Base-by-base conservation (phyloP, 129 eudicot genomes). In the Flaveria ramosissima region DNA sequence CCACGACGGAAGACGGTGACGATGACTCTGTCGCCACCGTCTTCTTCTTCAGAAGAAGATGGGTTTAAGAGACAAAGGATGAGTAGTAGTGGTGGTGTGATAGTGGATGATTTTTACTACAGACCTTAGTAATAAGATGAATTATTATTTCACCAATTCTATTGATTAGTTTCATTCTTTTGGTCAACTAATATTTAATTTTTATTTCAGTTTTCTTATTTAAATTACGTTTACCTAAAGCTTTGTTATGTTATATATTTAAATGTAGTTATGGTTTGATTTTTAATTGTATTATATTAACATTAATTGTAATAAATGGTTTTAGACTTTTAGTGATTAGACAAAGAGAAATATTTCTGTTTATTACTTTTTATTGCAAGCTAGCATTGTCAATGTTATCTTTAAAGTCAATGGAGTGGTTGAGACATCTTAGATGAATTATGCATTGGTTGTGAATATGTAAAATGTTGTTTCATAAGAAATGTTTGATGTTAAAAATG, bases 1-100 rank as follows among this genome's bases (percentile, higher is more conserved):
- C 83, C 83, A 9, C 74, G 83, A 36, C 73, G 76, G 36, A 77
- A 75, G 59, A 56, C 78, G 1, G 53, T 57, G 65, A 13, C 7
- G 61, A 36, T 27, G 71, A 26, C 13, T 30, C 27, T 30, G 6
- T 70, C 82, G 11, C 72, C 80, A 5, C 60, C 81, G 1, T 62
- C 83, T 3, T 67, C 80, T 14, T 83, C 83, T 0, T 78, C 80
- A 65, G 76, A 74, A 56, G 80, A 81, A n/a, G 36, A 32, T 0
- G 30, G 9, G 3, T 50, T n/a, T 27, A 52, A 66, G 63, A 43
- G 47, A 24, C 27, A 68, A 23, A 57, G 71, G 66, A 45, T 11
- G 27, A 77, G 71, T 59, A 62, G 77, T 45, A 2, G 64, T 24
- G 56, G 48, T 47, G 72, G 15, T 50, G 12, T 26, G 36, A 70